Evolutionary conservation across 202 grass and related monocot genomes (phyloP).

Genomic region (Bolboschoenoplectus hybrid): DNA sequence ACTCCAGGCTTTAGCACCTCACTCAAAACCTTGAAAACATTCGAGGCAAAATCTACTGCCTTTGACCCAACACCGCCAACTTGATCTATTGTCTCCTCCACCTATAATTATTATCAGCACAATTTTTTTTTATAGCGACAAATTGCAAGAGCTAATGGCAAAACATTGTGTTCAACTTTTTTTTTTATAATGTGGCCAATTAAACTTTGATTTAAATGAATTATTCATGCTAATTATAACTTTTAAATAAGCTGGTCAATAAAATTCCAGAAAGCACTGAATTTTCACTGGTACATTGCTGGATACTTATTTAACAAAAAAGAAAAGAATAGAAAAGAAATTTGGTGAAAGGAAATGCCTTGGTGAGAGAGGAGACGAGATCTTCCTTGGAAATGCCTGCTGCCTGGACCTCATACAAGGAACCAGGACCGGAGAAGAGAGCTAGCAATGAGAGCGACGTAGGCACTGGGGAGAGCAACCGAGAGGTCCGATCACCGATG

Average conservation of each 20-base stretch:
- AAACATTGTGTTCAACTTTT: no score
- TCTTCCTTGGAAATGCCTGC: constrained; percentile 72
- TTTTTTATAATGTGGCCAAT: no score
- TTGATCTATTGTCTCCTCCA: constrained; percentile 68
- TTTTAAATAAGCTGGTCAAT: not conserved
- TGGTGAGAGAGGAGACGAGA: constrained; percentile 64
- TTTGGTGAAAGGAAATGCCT: constrained; percentile 43
- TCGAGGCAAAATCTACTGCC: constrained; percentile 44
- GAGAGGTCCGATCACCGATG: constrained; percentile 6
- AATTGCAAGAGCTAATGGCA: not conserved
- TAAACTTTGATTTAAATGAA: no score
- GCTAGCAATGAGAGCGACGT: constrained; percentile 32
- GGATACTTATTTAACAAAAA: no score
- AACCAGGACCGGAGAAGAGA: constrained; percentile 28
- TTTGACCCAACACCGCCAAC: constrained; percentile 55
- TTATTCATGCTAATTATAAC: no score
- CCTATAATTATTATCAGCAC: constrained; percentile 42
- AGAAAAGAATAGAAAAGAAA: not conserved
- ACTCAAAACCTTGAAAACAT: constrained; percentile 52
- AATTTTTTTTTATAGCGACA: not conserved
- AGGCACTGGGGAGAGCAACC: constrained; percentile 37
- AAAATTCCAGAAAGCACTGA: not conserved
- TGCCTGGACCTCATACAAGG: constrained; percentile 54
- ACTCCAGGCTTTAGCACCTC: constrained; percentile 67
- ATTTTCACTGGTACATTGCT: no score